Percentiles rank a stretch among this genome's conserved stretches.
Conservation (phyloP, 2,329 filamentous ascomycete genomes). For the Chlorencoelia australis region DNA sequence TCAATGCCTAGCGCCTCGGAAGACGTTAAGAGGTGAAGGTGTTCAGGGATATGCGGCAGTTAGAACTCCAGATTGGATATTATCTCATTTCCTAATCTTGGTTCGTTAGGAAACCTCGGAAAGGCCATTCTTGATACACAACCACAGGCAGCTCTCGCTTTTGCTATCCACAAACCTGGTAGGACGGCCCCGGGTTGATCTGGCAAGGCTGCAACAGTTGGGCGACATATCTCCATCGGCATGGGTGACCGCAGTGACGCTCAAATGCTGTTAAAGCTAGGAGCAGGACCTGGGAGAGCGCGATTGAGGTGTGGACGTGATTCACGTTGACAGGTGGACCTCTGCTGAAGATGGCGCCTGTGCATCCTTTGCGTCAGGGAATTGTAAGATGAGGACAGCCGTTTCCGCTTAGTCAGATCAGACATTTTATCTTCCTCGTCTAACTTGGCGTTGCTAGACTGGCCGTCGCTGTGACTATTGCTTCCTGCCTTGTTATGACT, state of each 20-base stretch:
- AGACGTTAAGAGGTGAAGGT: slow-evolving; percentile 8
- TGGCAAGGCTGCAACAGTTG: too few relatives aligned
- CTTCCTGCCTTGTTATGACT: slow-evolving; percentile 1
- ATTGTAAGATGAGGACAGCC: slow-evolving; percentile 2
- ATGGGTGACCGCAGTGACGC: background rate
- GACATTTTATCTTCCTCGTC: background rate
- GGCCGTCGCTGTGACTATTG: slow-evolving; percentile 3
- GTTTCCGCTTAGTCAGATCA: slow-evolving; percentile 5
- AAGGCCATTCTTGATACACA: too few relatives aligned
- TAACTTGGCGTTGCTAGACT: slow-evolving; percentile 5
- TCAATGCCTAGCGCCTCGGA: slow-evolving; percentile 16
- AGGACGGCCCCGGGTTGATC: too few relatives aligned
- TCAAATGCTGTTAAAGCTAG: background rate
- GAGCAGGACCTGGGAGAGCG: slow-evolving; percentile 1
- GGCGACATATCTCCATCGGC: too few relatives aligned
- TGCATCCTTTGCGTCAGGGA: slow-evolving; percentile 4
- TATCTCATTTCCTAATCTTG: too few relatives aligned
- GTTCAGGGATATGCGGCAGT: slow-evolving; percentile 6
- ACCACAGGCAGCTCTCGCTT: too few relatives aligned
- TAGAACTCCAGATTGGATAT: slow-evolving; percentile 13
- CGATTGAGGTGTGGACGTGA: background rate
- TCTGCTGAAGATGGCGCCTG: slow-evolving; percentile 4
- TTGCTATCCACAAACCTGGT: too few relatives aligned
- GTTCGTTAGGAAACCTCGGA: too few relatives aligned
- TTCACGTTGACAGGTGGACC: slow-evolving; percentile 1